Evolutionary conservation across 192 early-diverging fungal species (phyloP), one percentile per base, ranked within the genome.

Genomic region (Ambispora gerdemannii): DNA sequence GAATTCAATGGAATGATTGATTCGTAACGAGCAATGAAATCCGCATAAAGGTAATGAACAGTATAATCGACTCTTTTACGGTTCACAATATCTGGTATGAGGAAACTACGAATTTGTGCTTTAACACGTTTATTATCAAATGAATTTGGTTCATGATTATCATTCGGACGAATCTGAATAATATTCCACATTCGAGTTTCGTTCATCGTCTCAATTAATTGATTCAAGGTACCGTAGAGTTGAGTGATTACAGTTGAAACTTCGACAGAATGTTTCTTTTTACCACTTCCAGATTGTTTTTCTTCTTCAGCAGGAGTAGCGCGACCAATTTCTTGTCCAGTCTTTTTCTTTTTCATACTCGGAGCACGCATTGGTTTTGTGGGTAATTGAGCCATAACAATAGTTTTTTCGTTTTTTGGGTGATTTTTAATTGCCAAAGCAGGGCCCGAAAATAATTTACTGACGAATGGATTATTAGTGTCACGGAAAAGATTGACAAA

Each of bases 121-220:
- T 78, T 82, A 49, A 98, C 81, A 36, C 81, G 81, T 62, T 80
- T 82, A 8, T 65, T 59, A 72, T 94, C 92, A 62, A 87, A 82
- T 3, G 56, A 38, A 60, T 82, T 80, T 3, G 75, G 76, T 7
- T 75, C 62, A 20, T 83, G 81, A 8, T 72, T 31, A 70, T 87
- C 85, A 63, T 91, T 88, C 4, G 93, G 87, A 30, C 87, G 76
- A 20, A 96, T 78, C 80, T 95, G 95, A 64, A 91, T 80, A 7
- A 97, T 82, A 34, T 90, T 82, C 92, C 94, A 98, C 4, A 88
- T 76, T 38, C 84, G 83, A 33, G 94, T 94, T 55, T 89, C 84
- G 22, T 81, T 74, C 53, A 94, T 83, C 0, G 95, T 90, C 4
- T 89, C 83, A 32, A 90, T 77, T 66, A 98, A 78, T 66, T 96